These are phyloP conservation scores for Viola odorata DNA, from an alignment of 345 rosid species.

Conservation along the genomic window DNA sequence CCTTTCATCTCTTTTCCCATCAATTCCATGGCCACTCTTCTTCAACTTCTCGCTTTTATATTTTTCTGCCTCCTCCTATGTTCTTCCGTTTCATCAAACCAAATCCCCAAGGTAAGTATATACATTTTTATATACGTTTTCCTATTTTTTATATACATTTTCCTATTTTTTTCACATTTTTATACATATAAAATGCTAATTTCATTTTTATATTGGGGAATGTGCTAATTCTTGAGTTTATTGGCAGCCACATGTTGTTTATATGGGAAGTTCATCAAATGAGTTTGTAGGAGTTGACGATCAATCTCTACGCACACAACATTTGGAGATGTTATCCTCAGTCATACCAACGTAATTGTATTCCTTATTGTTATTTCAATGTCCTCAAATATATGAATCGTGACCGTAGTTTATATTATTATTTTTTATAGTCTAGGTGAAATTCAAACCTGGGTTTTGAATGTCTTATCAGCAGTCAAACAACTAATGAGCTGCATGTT, in stretches of 20 bases:
- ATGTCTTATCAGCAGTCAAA: no score
- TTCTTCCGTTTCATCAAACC: slow-evolving; percentile 18
- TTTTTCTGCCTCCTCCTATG: slow-evolving; percentile 2
- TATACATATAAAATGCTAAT: no score
- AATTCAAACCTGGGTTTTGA: no score
- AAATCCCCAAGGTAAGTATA: slow-evolving; percentile 27
- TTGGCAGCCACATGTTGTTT: slow-evolving; percentile 54
- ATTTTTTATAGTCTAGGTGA: no score
- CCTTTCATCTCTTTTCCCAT: not conserved
- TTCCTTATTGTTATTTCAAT: no score
- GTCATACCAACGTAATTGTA: slow-evolving; percentile 42
- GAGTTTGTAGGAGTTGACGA: slow-evolving; percentile 1
- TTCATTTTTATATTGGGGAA: no score
- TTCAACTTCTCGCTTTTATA: slow-evolving; percentile 19
- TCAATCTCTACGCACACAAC: slow-evolving; percentile 15
- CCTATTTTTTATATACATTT: no score
- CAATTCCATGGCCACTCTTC: slow-evolving; percentile 32
- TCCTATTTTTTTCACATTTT: no score
- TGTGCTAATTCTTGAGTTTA: not conserved
- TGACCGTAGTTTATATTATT: no score
- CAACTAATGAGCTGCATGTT: no score
- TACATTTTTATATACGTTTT: not conserved
- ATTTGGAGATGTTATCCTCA: slow-evolving; percentile 43
- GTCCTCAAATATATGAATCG: no score
- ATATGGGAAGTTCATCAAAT: slow-evolving; percentile 58